Percentiles rank a stretch among this genome's conserved stretches.
These are phyloP conservation scores for Plasmodium chabaudi DNA, from an alignment of 169 alveolate genomes.

Conservation along the genomic window DNA sequence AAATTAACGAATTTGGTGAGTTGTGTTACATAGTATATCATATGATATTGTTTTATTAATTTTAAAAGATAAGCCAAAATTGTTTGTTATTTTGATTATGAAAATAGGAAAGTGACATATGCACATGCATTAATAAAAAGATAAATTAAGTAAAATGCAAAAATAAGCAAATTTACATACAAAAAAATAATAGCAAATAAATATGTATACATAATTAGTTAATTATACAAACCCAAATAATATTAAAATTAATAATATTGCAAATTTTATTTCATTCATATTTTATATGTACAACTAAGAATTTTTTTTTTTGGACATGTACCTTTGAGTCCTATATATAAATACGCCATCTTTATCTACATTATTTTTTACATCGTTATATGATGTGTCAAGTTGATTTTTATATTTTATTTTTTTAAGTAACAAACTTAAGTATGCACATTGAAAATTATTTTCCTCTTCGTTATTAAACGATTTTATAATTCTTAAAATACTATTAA, in stretches of 20 bases:
- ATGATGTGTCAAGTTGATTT: conserved; percentile 20
- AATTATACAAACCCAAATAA: background rate
- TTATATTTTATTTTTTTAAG: conserved; percentile 73
- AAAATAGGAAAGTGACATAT: too few relatives aligned
- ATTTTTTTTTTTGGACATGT: conserved; percentile 44
- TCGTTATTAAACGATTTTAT: conserved; percentile 14
- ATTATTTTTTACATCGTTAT: conserved; percentile 24
- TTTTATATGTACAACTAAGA: background rate
- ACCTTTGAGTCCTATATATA: conserved; percentile 66
- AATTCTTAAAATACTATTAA: conserved; percentile 26
- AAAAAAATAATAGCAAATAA: conserved; percentile 3
- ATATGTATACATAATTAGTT: background rate
- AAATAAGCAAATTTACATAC: too few relatives aligned
- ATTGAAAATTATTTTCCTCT: conserved; percentile 24
- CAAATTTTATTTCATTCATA: too few relatives aligned
- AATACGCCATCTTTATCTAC: conserved; percentile 74
- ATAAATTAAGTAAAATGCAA: too few relatives aligned
- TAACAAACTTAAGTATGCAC: conserved; percentile 46
- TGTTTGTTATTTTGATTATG: too few relatives aligned
- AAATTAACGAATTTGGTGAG: too few relatives aligned
- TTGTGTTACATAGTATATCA: too few relatives aligned
- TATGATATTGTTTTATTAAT: too few relatives aligned
- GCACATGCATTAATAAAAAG: too few relatives aligned
- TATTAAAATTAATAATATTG: too few relatives aligned
- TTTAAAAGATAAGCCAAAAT: too few relatives aligned